Conservation (phyloP, 2,329 filamentous ascomycete genomes). For the Clarireedia sp. region DNA sequence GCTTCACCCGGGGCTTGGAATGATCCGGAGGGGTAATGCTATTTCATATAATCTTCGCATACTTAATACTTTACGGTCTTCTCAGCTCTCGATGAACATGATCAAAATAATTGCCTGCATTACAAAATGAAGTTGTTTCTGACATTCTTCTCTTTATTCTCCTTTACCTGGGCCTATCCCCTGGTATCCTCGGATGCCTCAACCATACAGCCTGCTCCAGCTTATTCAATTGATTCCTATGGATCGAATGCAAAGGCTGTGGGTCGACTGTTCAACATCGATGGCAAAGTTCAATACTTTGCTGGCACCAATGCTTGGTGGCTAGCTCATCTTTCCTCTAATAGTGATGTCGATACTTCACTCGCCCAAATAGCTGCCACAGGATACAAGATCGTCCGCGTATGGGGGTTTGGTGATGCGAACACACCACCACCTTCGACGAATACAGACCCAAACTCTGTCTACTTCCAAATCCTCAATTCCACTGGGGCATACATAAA, state of each 20-base stretch:
- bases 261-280: slow-evolving; percentile 34
- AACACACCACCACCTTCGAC: slow-evolving; percentile 10
- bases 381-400: slow-evolving; percentile 47
- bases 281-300: slow-evolving; percentile 40
- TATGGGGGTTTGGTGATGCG: slow-evolving; percentile 40
- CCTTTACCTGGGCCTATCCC: neutral
- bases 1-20: neutral
- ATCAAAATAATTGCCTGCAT: neutral
- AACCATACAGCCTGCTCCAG: neutral
- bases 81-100: neutral
- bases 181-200: neutral
- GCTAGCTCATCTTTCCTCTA: slow-evolving; percentile 44
- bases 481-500: slow-evolving; percentile 49
- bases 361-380: slow-evolving; percentile 28
- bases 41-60: neutral
- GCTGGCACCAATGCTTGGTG: slow-evolving; percentile 50
- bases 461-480: slow-evolving; percentile 39
- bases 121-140: slow-evolving; percentile 1
- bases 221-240: neutral
- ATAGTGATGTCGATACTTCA: slow-evolving; percentile 43
- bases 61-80: neutral
- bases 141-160: neutral
- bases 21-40: neutral
- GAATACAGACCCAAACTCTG: slow-evolving; percentile 30
- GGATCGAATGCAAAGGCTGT: slow-evolving; percentile 13